phyloP scores from a whole-genome alignment of 305 asterid species.

The Fraxinus latifolia region DNA sequence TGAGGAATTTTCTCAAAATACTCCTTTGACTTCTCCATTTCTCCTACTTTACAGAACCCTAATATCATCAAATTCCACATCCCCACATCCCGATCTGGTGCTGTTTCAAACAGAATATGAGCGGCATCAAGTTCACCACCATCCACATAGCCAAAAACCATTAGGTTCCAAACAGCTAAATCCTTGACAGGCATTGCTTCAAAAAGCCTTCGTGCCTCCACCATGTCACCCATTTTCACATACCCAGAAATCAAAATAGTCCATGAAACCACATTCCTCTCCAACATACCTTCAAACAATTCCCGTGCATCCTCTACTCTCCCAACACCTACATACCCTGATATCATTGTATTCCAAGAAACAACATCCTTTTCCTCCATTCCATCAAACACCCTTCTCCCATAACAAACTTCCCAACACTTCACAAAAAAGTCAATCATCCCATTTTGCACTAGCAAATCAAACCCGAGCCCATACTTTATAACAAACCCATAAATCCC shows the following conservation, averaged over 20 bases:
- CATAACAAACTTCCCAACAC: conserved; percentile 22
- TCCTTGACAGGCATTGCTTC: not conserved
- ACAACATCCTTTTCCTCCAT: conserved; percentile 27
- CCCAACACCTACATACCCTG: conserved; percentile 16
- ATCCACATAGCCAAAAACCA: conserved; percentile 7
- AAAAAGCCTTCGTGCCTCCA: conserved; percentile 13
- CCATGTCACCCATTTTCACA: conserved; percentile 17
- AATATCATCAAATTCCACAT: conserved; percentile 17
- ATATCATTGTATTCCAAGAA: conserved; percentile 8
- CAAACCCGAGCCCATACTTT: conserved; percentile 21
- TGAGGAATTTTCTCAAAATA: conserved; percentile 18
- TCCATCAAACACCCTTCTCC: conserved; percentile 20
- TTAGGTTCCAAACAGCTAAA: conserved; percentile 5
- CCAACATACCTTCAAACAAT: not conserved
- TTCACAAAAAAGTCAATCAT: conserved; percentile 21
- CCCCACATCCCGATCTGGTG: conserved; percentile 10
- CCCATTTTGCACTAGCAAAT: conserved; percentile 23
- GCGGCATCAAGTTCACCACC: conserved; percentile 5
- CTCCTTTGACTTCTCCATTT: conserved; percentile 2
- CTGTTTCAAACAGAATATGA: not conserved
- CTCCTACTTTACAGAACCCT: conserved; percentile 16
- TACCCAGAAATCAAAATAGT: conserved; percentile 22
- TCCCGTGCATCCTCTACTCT: conserved; percentile 10
- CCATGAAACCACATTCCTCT: conserved; percentile 23
- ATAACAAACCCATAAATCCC: conserved; percentile 19